Evolutionary conservation across 2,329 filamentous ascomycete species (phyloP).

Genomic region (Cladophialophora bantiana): DNA sequence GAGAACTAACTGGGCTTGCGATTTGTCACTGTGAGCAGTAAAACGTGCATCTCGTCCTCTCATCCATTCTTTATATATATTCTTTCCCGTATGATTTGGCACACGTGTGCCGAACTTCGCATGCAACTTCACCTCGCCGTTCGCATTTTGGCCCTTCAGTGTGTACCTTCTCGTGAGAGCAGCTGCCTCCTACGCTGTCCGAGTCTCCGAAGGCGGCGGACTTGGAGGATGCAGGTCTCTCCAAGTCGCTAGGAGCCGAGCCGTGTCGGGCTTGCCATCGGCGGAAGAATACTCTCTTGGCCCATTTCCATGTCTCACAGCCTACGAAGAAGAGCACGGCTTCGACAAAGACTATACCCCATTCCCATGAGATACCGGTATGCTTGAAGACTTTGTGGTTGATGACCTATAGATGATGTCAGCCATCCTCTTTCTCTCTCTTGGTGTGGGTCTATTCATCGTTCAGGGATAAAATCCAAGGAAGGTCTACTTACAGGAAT

Average conservation of each 20-base stretch:
- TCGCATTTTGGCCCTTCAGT: neutral
- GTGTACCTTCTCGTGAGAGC: neutral
- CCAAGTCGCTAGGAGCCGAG: slow-evolving; percentile 34
- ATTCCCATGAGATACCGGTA: slow-evolving; percentile 71
- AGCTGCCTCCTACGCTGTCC: neutral
- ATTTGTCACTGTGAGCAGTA: no score
- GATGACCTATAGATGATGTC: slow-evolving; percentile 52
- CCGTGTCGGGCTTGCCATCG: slow-evolving; percentile 35
- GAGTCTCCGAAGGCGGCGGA: neutral
- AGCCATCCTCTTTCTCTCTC: neutral
- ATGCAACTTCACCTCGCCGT: neutral
- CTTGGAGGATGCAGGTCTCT: neutral
- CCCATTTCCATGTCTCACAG: slow-evolving; percentile 71
- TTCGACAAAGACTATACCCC: slow-evolving; percentile 70
- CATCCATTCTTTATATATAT: no score
- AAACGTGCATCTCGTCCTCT: no score
- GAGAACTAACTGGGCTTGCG: no score
- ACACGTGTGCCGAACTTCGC: no score
- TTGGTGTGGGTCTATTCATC: neutral
- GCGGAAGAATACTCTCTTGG: slow-evolving; percentile 65
- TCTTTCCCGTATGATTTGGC: no score
- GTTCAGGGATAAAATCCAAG: neutral
- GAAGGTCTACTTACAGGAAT: slow-evolving; percentile 58
- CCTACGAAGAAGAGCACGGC: slow-evolving; percentile 68
- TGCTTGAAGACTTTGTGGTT: slow-evolving; percentile 72